These are phyloP conservation scores for Yarrowia sp. DNA, from an alignment of 805 yeast species.

Conservation along the genomic window DNA sequence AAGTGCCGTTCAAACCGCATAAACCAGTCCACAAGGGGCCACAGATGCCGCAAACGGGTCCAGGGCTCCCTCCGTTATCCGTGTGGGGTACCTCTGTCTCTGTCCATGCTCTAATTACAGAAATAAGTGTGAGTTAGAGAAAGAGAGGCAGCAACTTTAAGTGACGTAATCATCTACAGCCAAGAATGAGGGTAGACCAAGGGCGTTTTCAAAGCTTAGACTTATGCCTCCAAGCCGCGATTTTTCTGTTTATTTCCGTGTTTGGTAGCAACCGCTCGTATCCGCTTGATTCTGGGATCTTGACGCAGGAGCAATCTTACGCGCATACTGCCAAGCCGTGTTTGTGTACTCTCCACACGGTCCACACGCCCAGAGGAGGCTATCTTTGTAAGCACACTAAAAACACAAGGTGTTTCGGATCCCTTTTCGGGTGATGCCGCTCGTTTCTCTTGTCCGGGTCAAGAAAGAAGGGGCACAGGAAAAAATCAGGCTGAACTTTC, in stretches of 20 bases:
- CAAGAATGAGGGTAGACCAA: not conserved
- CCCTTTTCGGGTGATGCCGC: slow-evolving; percentile 5
- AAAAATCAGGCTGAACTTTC: slow-evolving; percentile 11
- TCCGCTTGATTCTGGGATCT: not conserved
- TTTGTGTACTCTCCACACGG: not conserved
- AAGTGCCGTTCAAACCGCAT: not conserved
- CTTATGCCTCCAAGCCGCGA: not conserved
- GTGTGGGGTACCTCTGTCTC: slow-evolving; percentile 5
- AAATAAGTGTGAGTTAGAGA: not conserved
- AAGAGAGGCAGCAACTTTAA: slow-evolving; percentile 21
- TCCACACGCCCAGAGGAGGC: not conserved
- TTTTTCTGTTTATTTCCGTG: not conserved
- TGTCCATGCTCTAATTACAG: not conserved
- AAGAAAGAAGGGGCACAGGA: not conserved
- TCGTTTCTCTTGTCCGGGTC: not conserved
- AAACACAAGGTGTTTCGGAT: not conserved
- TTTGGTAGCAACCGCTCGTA: not conserved
- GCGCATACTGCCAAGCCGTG: slow-evolving; percentile 1
- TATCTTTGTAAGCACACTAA: not conserved
- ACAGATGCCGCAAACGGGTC: not conserved
- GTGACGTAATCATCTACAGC: slow-evolving; percentile 19
- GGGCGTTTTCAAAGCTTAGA: not conserved
- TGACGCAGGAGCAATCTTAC: slow-evolving; percentile 4
- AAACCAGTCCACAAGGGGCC: not conserved
- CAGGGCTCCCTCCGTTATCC: not conserved